Percentiles rank a stretch among this genome's conserved stretches.
Conservation (phyloP, 2,329 filamentous ascomycete genomes). For the Talaromyces rugulosus region DNA sequence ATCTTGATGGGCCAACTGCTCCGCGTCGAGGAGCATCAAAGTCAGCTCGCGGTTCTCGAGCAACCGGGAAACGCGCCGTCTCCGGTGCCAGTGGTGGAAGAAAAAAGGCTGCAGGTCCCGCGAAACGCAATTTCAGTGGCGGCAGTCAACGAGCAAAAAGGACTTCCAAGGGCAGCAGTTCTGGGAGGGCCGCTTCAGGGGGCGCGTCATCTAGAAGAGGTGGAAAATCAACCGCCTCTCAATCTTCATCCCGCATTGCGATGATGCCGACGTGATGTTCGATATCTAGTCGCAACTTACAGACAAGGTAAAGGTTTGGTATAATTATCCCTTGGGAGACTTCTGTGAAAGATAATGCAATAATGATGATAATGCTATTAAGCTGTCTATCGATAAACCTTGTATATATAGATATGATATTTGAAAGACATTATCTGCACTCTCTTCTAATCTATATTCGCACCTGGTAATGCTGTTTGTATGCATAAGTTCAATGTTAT, state of each 20-base stretch:
- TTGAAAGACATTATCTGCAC: not conserved
- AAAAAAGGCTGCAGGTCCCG: not conserved
- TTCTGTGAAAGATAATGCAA: not conserved
- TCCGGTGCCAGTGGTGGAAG: not conserved
- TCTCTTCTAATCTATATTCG: not conserved
- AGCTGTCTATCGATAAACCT: not conserved
- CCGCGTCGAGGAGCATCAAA: slow-evolving; percentile 2
- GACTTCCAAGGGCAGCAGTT: slow-evolving; percentile 13
- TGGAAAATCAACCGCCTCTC: slow-evolving; percentile 11
- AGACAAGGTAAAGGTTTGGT: not conserved
- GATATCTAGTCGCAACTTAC: not conserved
- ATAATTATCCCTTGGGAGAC: not conserved
- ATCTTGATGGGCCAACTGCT: not conserved
- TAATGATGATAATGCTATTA: not conserved
- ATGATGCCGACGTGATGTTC: slow-evolving; percentile 33
- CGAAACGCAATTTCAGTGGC: not conserved
- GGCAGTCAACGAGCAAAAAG: not conserved
- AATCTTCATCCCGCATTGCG: slow-evolving; percentile 25
- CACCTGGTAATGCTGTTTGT: not conserved
- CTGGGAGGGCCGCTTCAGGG: slow-evolving; percentile 14
- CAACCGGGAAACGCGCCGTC: slow-evolving; percentile 1
- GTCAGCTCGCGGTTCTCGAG: slow-evolving; percentile 4
- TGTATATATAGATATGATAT: not conserved
- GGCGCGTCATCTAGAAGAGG: not conserved
- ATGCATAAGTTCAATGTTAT: not conserved